These are phyloP conservation scores for Lizonia empirigonia DNA, from an alignment of 2,329 filamentous ascomycete species.

Conservation along the genomic window DNA sequence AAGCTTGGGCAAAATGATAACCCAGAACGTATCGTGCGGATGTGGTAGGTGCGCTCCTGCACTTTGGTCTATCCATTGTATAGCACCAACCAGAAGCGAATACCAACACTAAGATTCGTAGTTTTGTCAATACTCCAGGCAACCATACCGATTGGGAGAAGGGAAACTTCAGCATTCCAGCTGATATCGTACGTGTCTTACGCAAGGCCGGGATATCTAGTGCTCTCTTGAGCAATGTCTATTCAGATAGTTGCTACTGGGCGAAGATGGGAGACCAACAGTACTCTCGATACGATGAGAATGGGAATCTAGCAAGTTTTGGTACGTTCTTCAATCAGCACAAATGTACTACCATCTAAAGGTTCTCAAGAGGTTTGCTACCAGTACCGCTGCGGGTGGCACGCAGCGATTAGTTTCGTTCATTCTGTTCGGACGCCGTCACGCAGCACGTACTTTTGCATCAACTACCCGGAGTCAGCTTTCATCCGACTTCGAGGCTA, in stretches of 20 bases:
- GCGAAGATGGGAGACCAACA: conserved; percentile 35
- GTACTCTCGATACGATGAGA: conserved; percentile 8
- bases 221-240: conserved; percentile 16
- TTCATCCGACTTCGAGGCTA: not conserved
- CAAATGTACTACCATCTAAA: too few relatives aligned
- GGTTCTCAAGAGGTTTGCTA: conserved; percentile 32
- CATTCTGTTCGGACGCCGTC: conserved; percentile 22
- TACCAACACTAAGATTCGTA: too few relatives aligned
- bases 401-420: conserved; percentile 24
- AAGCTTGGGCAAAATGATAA: too few relatives aligned
- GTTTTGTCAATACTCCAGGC: conserved; percentile 2
- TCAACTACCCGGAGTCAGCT: conserved; percentile 3
- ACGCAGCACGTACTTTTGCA: conserved; percentile 7
- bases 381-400: conserved; percentile 31
- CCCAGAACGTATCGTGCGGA: too few relatives aligned
- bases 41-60: too few relatives aligned
- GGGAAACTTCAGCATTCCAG: not conserved
- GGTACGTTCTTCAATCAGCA: not conserved
- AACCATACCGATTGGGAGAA: not conserved
- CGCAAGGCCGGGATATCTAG: not conserved
- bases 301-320: not conserved
- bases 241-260: conserved; percentile 22
- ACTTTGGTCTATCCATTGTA: too few relatives aligned
- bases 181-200: not conserved
- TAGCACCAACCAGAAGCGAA: too few relatives aligned